A percentile compares a stretch with the other conserved stretches of the same genome.
These are phyloP conservation scores for Thymus quinquecostatus DNA, from an alignment of 257 asterid species.

Conservation along the genomic window DNA sequence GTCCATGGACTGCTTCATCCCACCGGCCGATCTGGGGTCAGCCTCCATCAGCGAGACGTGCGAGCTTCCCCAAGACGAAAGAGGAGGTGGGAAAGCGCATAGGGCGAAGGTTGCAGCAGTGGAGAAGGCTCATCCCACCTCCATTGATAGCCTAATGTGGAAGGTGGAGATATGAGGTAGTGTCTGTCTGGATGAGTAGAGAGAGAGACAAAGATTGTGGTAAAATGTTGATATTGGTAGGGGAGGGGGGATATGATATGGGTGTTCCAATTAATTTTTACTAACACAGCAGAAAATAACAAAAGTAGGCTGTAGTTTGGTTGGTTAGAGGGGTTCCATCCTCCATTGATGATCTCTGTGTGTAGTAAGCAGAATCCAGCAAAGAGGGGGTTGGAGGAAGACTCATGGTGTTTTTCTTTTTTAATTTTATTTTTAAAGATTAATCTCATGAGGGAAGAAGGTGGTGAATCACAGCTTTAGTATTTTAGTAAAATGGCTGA, in stretches of 20 bases:
- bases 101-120: constrained; percentile 72
- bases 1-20: constrained; percentile 89
- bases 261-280: constrained; percentile 1
- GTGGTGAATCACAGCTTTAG: constrained; percentile 44
- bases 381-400: constrained; percentile 56
- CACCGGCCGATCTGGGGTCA: constrained; percentile 85
- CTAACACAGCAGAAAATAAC: constrained; percentile 58
- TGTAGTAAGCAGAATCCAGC: constrained; percentile 47
- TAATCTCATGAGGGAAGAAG: constrained; percentile 28
- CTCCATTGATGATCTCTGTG: constrained; percentile 40
- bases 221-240: constrained; percentile 58
- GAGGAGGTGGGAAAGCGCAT: constrained; percentile 46
- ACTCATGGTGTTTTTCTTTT: constrained; percentile 34
- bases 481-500: constrained; percentile 38
- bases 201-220: constrained; percentile 16
- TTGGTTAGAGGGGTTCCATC: not conserved
- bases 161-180: constrained; percentile 64
- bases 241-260: constrained; percentile 24
- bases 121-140: constrained; percentile 49
- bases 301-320: constrained; percentile 36
- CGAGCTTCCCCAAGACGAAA: constrained; percentile 76
- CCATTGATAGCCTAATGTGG: constrained; percentile 54
- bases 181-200: constrained; percentile 15
- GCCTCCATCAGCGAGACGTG: constrained; percentile 75
- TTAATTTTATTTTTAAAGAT: constrained; percentile 40